A percentile compares a stretch with the other conserved stretches of the same genome.
phyloP scores from a whole-genome alignment of 305 asterid genomes.

The Fraxinus floribunda region DNA sequence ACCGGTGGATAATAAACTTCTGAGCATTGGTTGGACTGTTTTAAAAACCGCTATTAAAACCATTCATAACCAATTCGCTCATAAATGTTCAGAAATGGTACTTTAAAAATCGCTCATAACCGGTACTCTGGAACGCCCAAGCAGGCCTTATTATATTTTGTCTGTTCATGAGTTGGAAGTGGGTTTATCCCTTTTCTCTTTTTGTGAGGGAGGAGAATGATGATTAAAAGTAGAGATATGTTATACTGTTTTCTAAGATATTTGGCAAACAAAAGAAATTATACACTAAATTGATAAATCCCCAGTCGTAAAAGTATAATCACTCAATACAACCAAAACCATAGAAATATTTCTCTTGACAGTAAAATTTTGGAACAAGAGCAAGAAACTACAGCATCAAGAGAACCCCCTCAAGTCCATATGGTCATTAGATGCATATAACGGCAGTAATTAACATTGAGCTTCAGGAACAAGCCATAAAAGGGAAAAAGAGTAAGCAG shows the following conservation, averaged over 20 bases:
- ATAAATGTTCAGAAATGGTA: too few relatives aligned
- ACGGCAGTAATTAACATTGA: not conserved
- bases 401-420: not conserved
- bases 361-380: not conserved
- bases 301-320: not conserved
- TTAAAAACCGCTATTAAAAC: too few relatives aligned
- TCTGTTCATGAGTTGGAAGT: not conserved
- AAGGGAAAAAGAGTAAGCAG: not conserved
- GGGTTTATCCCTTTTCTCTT: not conserved
- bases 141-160: not conserved
- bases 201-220: not conserved
- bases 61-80: too few relatives aligned
- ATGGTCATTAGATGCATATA: not conserved
- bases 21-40: too few relatives aligned
- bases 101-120: too few relatives aligned
- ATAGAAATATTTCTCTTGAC: not conserved
- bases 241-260: not conserved
- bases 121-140: too few relatives aligned
- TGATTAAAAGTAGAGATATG: not conserved
- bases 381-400: not conserved
- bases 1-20: too few relatives aligned
- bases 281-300: not conserved
- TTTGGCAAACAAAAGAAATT: not conserved
- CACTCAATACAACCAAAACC: not conserved
- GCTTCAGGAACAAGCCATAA: not conserved